A percentile compares a stretch with the other conserved stretches of the same genome.
These are phyloP conservation scores for Panellus pusillus DNA, from an alignment of 768 basidiomycete genomes.

Conservation along the genomic window DNA sequence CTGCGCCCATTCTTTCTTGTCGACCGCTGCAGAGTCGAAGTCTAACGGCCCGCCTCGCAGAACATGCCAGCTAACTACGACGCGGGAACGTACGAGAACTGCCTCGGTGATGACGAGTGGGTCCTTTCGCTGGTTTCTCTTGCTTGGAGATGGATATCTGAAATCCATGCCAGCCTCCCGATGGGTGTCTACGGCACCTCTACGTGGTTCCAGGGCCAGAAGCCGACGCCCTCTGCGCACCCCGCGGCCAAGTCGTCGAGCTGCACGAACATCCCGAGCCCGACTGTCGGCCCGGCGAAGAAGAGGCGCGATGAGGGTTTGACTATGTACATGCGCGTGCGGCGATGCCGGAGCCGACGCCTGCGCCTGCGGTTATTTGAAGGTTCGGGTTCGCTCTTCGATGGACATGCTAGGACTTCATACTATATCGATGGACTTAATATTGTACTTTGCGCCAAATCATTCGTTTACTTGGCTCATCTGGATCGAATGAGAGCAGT, in stretches of 20 bases:
- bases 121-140: slow-evolving; percentile 8
- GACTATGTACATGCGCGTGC: slow-evolving; percentile 2
- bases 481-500: too few species aligned
- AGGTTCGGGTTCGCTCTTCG: too few species aligned
- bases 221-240: slow-evolving; percentile 55
- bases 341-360: slow-evolving; percentile 11
- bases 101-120: slow-evolving; percentile 58
- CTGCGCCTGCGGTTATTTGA: slow-evolving; percentile 3
- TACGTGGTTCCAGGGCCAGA: slow-evolving; percentile 65
- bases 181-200: slow-evolving; percentile 76
- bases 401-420: too few species aligned
- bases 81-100: slow-evolving; percentile 62
- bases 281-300: slow-evolving; percentile 13
- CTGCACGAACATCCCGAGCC: slow-evolving; percentile 38
- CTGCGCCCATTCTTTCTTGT: background rate
- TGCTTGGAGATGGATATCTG: background rate
- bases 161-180: slow-evolving; percentile 37
- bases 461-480: too few species aligned
- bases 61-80: slow-evolving; percentile 75
- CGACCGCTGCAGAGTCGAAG: background rate
- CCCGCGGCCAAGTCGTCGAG: slow-evolving; percentile 62
- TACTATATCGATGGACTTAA: too few species aligned
- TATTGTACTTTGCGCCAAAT: too few species aligned
- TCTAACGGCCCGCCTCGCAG: slow-evolving; percentile 35
- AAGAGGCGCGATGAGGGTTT: background rate